Percentiles rank a stretch among this genome's conserved stretches.
Evolutionary conservation across 2,329 filamentous ascomycete species (phyloP).

Genomic region (Cytospora chrysosperma): DNA sequence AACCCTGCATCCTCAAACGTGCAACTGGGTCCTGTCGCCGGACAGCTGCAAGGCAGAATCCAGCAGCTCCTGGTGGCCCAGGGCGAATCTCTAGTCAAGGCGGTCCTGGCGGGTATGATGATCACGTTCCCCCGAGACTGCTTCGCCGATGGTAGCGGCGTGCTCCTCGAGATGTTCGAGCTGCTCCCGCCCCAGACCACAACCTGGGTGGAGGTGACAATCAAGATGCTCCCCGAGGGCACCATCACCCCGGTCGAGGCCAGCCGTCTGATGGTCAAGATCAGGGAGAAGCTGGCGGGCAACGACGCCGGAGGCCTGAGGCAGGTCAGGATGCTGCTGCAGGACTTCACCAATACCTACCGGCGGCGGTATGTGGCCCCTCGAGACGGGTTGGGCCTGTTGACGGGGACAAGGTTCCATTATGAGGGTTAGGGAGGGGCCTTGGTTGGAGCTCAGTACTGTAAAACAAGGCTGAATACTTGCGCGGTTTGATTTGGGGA

Average conservation of each 20-base stretch:
- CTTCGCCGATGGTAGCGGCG: slow-evolving; percentile 89
- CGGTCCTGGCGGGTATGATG: slow-evolving; percentile 97
- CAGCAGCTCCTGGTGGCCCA: slow-evolving; percentile 68
- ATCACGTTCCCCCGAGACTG: slow-evolving; percentile 96
- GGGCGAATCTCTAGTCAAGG: slow-evolving; percentile 79
- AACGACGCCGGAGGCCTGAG: slow-evolving; percentile 61
- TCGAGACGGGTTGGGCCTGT: slow-evolving; percentile 79
- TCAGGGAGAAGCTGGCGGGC: slow-evolving; percentile 71
- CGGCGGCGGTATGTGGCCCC: slow-evolving; percentile 93
- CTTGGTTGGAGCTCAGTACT: background rate
- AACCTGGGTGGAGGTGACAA: slow-evolving; percentile 78
- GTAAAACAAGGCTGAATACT: background rate
- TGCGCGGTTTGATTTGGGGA: background rate
- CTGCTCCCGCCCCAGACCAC: slow-evolving; percentile 78
- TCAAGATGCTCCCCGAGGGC: slow-evolving; percentile 79
- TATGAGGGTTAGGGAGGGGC: slow-evolving; percentile 57
- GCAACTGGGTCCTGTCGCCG: slow-evolving; percentile 57
- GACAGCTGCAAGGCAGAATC: slow-evolving; percentile 70
- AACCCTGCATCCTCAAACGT: slow-evolving; percentile 64
- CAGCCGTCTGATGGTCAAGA: slow-evolving; percentile 75
- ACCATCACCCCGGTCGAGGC: slow-evolving; percentile 79
- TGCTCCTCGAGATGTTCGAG: slow-evolving; percentile 87
- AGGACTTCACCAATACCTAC: slow-evolving; percentile 97
- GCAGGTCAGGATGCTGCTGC: slow-evolving; percentile 80
- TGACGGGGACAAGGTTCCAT: slow-evolving; percentile 85